These are phyloP conservation scores for Incumbomyces lentus DNA, from an alignment of 2,329 filamentous ascomycete species.

Conservation along the genomic window DNA sequence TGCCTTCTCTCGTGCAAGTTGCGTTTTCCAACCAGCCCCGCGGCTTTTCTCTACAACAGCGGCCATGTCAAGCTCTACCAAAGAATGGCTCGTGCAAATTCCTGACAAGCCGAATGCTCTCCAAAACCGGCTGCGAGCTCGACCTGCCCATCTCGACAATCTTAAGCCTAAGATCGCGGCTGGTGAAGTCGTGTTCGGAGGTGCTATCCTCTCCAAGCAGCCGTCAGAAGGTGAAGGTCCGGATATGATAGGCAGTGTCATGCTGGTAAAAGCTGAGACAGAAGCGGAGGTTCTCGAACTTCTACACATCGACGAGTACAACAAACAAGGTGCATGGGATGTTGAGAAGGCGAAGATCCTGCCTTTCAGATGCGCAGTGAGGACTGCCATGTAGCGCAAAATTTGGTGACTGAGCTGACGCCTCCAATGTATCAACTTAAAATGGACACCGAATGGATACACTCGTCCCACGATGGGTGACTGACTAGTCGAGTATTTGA, in stretches of 20 bases:
- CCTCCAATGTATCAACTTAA: no score
- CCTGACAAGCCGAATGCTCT: slow-evolving; percentile 54
- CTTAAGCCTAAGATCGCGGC: slow-evolving; percentile 15
- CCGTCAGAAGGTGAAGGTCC: slow-evolving; percentile 52
- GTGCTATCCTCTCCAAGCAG: slow-evolving; percentile 56
- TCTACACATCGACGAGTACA: slow-evolving; percentile 64
- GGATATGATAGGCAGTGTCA: slow-evolving; percentile 63
- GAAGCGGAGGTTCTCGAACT: slow-evolving; percentile 59
- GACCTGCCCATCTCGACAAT: slow-evolving; percentile 14
- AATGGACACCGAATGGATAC: no score
- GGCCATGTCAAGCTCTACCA: slow-evolving; percentile 27
- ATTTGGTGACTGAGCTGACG: no score
- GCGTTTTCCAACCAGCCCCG: no score
- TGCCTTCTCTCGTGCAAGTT: no score
- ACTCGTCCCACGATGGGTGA: no score
- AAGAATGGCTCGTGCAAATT: slow-evolving; percentile 59
- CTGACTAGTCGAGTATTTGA: no score
- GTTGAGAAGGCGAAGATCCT: slow-evolving; percentile 47
- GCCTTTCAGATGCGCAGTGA: slow-evolving; percentile 19
- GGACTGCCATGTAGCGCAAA: slow-evolving; percentile 13
- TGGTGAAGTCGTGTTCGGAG: slow-evolving; percentile 30
- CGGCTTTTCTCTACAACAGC: background rate
- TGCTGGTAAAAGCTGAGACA: slow-evolving; percentile 56
- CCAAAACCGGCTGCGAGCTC: slow-evolving; percentile 36
- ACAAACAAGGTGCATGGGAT: slow-evolving; percentile 67